Percentiles rank a stretch among this genome's conserved stretches.
phyloP scores from a whole-genome alignment of 163 green algal genomes.

The Chlorella variabilis region DNA sequence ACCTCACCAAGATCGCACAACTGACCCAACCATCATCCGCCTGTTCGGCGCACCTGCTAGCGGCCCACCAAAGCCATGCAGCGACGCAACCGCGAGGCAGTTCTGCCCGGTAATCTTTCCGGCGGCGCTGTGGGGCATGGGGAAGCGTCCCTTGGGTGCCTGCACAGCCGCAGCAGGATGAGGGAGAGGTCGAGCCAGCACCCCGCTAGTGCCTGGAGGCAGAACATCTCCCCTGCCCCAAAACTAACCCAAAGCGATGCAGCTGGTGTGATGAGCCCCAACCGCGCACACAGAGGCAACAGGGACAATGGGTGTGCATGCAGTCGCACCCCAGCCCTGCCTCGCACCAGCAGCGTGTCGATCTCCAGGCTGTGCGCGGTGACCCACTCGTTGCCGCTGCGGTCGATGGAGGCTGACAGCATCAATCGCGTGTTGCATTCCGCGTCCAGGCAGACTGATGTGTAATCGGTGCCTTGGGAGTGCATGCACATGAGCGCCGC shows the following conservation, averaged over 20 bases:
- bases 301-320: too few species aligned
- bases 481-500: too few species aligned
- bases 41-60: conserved; percentile 35
- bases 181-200: too few species aligned
- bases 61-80: conserved; percentile 50
- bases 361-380: conserved; percentile 56
- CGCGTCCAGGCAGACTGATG: conserved; percentile 3
- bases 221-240: too few species aligned
- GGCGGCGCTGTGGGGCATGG: conserved; percentile 14
- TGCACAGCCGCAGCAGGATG: background rate
- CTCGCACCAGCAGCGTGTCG: conserved; percentile 44
- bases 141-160: conserved; percentile 9
- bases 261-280: too few species aligned
- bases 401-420: conserved; percentile 48
- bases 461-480: conserved; percentile 23
- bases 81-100: conserved; percentile 52
- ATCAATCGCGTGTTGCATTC: conserved; percentile 49
- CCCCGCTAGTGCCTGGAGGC: too few species aligned
- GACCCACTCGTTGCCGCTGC: conserved; percentile 47
- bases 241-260: too few species aligned
- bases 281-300: too few species aligned
- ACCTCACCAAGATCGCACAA: too few species aligned
- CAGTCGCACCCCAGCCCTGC: too few species aligned
- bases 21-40: too few species aligned
- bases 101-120: background rate